phyloP scores from a whole-genome alignment of 768 basidiomycete genomes.

The Suillus variegatus region DNA sequence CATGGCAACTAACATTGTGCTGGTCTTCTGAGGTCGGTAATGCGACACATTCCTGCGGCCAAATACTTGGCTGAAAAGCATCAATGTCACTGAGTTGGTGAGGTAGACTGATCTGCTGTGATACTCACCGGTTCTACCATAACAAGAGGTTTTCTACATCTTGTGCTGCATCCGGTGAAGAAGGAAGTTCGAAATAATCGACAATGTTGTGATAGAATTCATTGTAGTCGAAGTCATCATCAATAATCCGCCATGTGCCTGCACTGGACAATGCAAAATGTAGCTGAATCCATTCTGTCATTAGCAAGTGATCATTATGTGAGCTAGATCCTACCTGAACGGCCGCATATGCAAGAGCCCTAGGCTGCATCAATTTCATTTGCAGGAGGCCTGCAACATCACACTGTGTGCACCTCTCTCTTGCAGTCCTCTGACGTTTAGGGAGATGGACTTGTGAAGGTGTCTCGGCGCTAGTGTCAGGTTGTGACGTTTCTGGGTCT shows the following conservation, averaged over 20 bases:
- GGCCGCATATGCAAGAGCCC: slow-evolving; percentile 24
- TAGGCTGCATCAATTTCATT: slow-evolving; percentile 16
- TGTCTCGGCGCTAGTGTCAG: no score
- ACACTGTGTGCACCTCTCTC: slow-evolving; percentile 11
- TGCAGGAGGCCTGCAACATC: slow-evolving; percentile 8
- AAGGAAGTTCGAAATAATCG: slow-evolving; percentile 16
- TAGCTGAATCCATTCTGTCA: slow-evolving; percentile 10
- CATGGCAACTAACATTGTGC: no score
- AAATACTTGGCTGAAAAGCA: no score
- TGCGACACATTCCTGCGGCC: no score
- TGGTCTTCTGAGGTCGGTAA: no score
- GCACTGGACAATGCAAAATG: slow-evolving; percentile 15
- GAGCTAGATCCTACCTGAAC: slow-evolving; percentile 20
- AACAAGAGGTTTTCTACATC: slow-evolving; percentile 7
- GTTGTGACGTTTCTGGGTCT: no score
- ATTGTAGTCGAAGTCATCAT: slow-evolving; percentile 13
- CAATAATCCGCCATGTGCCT: slow-evolving; percentile 6
- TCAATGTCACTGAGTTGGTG: no score
- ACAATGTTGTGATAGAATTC: slow-evolving; percentile 18
- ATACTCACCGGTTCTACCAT: slow-evolving; percentile 17
- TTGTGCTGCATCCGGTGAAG: background rate
- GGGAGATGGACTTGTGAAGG: no score
- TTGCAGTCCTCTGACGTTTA: background rate
- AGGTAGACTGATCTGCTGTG: no score
- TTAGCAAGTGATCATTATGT: no score